Conservation (phyloP, 257 asterid genomes). For the Catharanthus roseus region DNA sequence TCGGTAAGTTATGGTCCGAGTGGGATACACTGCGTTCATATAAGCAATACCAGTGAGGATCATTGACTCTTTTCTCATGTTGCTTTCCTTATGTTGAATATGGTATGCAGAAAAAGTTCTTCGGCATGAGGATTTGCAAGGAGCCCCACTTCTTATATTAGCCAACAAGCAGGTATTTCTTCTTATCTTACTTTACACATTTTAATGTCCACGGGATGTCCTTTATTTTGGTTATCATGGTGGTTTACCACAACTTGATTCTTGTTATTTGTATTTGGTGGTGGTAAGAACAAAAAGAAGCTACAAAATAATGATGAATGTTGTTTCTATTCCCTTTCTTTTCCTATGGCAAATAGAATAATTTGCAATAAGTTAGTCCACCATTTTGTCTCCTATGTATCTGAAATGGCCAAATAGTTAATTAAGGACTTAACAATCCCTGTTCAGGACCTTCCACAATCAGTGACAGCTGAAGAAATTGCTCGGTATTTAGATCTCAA, state of each 20-base stretch:
- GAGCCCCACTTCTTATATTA: constrained; percentile 76
- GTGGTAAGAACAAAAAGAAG: background rate
- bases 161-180: constrained; percentile 74
- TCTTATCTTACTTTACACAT: background rate
- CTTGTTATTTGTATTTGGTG: too few species aligned
- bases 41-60: background rate
- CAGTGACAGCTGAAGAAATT: constrained; percentile 68
- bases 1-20: constrained; percentile 66
- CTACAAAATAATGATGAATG: background rate
- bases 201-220: background rate
- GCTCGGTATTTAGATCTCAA: constrained; percentile 68
- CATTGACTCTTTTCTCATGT: constrained; percentile 2
- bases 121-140: constrained; percentile 83
- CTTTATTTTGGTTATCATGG: background rate
- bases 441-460: constrained; percentile 63
- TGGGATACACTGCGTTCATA: too few species aligned
- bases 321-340: background rate
- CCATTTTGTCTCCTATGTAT: background rate
- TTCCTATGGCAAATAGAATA: background rate
- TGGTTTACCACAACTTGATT: background rate
- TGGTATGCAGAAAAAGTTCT: constrained; percentile 67
- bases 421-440: constrained; percentile 3
- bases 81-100: constrained; percentile 8
- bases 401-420: background rate
- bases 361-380: background rate